Conservation (phyloP, 345 rosid species). For the Carallia pectinifolia region DNA sequence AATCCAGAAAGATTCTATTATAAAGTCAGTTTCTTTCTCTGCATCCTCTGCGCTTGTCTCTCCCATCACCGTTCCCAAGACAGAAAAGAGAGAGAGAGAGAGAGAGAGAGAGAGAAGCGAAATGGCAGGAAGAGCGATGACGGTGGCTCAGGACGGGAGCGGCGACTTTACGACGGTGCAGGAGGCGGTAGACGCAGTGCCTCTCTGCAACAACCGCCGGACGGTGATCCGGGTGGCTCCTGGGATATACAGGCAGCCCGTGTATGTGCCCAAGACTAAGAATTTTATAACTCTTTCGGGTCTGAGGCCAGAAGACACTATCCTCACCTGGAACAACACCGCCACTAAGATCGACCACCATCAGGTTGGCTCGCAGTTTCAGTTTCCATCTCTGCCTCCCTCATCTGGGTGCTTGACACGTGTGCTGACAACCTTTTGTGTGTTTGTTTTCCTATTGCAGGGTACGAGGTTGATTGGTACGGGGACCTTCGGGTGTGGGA, state of each 20-base stretch:
- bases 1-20: neutral
- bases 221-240: slow-evolving; percentile 75
- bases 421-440: neutral
- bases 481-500: slow-evolving; percentile 92
- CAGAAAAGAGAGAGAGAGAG: neutral
- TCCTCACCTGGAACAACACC: slow-evolving; percentile 83
- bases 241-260: slow-evolving; percentile 74
- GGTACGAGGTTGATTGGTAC: slow-evolving; percentile 69
- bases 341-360: slow-evolving; percentile 82
- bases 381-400: neutral
- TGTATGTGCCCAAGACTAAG: slow-evolving; percentile 89
- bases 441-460: slow-evolving; percentile 29
- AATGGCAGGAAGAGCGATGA: slow-evolving; percentile 53
- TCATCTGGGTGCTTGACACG: slow-evolving; percentile 17
- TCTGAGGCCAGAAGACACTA: slow-evolving; percentile 61
- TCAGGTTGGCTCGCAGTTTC: slow-evolving; percentile 43
- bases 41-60: neutral
- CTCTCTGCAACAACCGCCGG: slow-evolving; percentile 66
- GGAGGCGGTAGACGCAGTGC: slow-evolving; percentile 80
- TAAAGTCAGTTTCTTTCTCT: neutral
- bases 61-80: neutral
- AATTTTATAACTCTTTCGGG: slow-evolving; percentile 86
- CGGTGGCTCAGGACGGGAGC: slow-evolving; percentile 74
- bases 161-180: slow-evolving; percentile 75
- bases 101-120: slow-evolving; percentile 35